A percentile compares a stretch with the other conserved stretches of the same genome.
Evolutionary conservation across 1,284 basidiomycete species (phyloP).

Genomic region (Neotropicomus parvogracilis): DNA sequence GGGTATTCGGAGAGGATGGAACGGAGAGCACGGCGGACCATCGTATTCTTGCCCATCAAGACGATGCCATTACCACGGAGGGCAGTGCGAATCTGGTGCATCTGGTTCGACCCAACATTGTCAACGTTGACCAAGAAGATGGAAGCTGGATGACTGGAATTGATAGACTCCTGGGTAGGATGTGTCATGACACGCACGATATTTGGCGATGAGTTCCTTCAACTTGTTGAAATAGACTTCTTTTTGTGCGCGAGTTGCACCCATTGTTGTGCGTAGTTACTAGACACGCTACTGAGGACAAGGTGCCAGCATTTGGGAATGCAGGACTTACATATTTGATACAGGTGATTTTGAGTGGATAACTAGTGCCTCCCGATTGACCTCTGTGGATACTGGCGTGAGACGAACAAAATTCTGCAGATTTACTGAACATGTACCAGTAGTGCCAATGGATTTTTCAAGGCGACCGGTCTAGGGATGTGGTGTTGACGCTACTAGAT

Average conservation of each 20-base stretch:
- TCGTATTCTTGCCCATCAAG: constrained; percentile 99
- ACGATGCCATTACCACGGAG: constrained; percentile 96
- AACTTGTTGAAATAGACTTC: constrained; percentile 93
- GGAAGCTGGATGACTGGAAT: constrained; percentile 57
- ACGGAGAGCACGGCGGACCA: constrained; percentile 98
- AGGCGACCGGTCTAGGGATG: constrained; percentile 47
- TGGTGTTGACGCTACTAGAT: constrained; percentile 6
- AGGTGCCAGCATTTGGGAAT: not conserved
- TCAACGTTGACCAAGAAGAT: constrained; percentile 99
- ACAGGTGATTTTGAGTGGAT: constrained; percentile 24
- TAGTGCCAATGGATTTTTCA: constrained; percentile 88
- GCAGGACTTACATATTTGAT: constrained; percentile 24
- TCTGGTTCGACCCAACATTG: constrained; percentile 99
- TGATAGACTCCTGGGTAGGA: not conserved
- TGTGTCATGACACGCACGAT: constrained; percentile 56
- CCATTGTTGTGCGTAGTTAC: constrained; percentile 62
- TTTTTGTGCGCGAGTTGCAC: constrained; percentile 88
- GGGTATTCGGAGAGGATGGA: constrained; percentile 87
- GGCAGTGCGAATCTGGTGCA: constrained; percentile 97
- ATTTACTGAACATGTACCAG: constrained; percentile 36
- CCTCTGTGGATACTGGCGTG: constrained; percentile 47
- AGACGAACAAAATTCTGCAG: constrained; percentile 8
- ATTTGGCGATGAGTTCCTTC: constrained; percentile 88
- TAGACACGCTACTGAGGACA: constrained; percentile 5
- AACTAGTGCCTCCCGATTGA: constrained; percentile 81